Evolutionary conservation across 192 early-diverging fungal genomes (phyloP), one percentile per base, ranked within the genome.

Genomic region (Rhizoclosmatium globosum): DNA sequence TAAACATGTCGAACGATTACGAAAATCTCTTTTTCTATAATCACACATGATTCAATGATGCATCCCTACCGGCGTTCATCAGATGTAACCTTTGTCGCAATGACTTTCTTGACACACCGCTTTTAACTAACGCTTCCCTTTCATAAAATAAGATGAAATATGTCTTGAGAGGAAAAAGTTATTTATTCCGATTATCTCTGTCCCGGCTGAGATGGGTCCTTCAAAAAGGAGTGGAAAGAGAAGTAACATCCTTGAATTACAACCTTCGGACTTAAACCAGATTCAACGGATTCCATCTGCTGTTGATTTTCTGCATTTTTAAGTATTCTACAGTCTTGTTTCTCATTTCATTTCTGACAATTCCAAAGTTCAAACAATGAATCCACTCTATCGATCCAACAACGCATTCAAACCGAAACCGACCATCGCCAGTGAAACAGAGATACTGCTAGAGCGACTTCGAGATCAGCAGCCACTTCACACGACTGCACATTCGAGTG

Each of bases 381-480:
- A 56, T 15, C 53, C 53, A 9, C 53, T n/a, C 11, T 15, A 15
- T 56, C 53, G 9, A 9, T 56, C 19, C 67, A 68, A 41, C 43
- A 68, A 68, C 67, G 43, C 67, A 11, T 31, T 17, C 43, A 39
- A 15, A 68, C 13, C 61, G 19, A 38, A 64, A 64, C 38, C 61
- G 19, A 64, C 7, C 43, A 45, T 19, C 38, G n/a, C 38, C 39
- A 68, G 17, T 7, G 47, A 9, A 39, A 71, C 69, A 31, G 69
- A 71, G 31, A 19, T 11, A 7, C 47, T 71, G 4, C 47, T 71
- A n/a, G 48, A 56, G 53, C 69, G 23, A 9, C 69, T 71, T 23
- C 69, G 69, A 45, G n/a, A 31, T 4, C 7, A 71, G 38, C 21
- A 71, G 38, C 69, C 69, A 7, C 69, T 71, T 4, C 69, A 71